Conservation (phyloP, 768 basidiomycete genomes). For the Candolleomyces aberdarensis region DNA sequence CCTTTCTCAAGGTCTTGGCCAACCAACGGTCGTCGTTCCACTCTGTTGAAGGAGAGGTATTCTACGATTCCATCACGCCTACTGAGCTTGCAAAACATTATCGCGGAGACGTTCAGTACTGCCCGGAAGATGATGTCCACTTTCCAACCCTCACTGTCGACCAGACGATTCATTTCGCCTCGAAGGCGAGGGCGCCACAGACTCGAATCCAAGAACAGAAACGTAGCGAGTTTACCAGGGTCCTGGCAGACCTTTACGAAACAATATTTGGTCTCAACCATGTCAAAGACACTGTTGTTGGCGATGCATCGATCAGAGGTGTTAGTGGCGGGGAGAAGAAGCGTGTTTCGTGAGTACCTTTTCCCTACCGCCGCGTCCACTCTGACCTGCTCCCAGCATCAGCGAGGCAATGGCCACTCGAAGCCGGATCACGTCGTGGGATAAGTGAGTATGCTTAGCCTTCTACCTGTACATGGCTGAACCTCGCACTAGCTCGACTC, state of each 20-base stretch:
- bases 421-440: conserved; percentile 67
- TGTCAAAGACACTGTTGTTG: conserved; percentile 69
- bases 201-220: conserved; percentile 40
- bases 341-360: conserved; percentile 55
- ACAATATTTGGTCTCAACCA: conserved; percentile 77
- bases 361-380: neutral
- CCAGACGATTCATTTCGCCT: conserved; percentile 70
- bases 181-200: conserved; percentile 64
- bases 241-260: conserved; percentile 52
- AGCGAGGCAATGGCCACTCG: conserved; percentile 62
- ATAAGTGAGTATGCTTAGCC: conserved; percentile 49
- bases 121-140: conserved; percentile 83
- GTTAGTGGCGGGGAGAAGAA: conserved; percentile 79
- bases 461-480: neutral
- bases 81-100: conserved; percentile 59
- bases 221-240: conserved; percentile 40
- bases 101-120: conserved; percentile 80
- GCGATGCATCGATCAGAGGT: conserved; percentile 74
- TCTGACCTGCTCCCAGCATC: conserved; percentile 17
- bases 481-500: conserved; percentile 49
- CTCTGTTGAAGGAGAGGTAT: conserved; percentile 62
- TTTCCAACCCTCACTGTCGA: conserved; percentile 81
- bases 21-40: conserved; percentile 73
- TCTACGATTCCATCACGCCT: conserved; percentile 74
- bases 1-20: conserved; percentile 77